Base-by-base conservation (phyloP, 1,284 basidiomycete genomes). In the Papiliotrema nemorosa region DNA sequence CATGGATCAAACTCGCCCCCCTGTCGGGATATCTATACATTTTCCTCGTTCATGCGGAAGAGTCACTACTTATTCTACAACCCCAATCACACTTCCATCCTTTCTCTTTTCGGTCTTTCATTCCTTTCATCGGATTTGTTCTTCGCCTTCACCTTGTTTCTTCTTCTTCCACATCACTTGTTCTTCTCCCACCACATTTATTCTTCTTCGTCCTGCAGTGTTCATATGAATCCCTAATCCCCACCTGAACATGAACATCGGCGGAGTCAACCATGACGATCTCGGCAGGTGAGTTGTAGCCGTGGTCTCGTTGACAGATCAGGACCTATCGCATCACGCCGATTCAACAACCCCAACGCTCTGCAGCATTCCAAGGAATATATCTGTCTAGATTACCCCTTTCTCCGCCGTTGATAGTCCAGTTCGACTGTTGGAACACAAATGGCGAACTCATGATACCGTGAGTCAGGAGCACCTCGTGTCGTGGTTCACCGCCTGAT, bases 341-440 rank as follows among this genome's bases (percentile, higher is more conserved):
- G n/a, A 72, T 90, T 36, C 89, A 92, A 66, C 84, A 90, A 52
- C 89, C 89, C 20, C 78, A 81, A 57, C 79, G 80, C 53, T 84
- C 86, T 34, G 86, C 89, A 42, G 87, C 88, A 67, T 90, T 89
- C 75, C 84, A 85, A 38, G 76, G 80, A 43, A 80, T 81, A 20
- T 83, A 80, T 46, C 79, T 92, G 47, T 90, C 87, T 48, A 84
- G 89, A 44, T 74, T 92, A 38, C 87, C 89, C 4, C 76, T 92
- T 47, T 82, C 85, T 14, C 89, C 90, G 38, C 85, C 89, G 10
- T 78, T 88, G 35, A 82, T 92, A 54, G 85, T 86, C 22, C 85
- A 84, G 61, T 79, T 92, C 47, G 83, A 82, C 44, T 82, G 89
- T 57, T 79, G 82, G 66, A 86, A 89, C 42, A 26, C 44, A 0